These are phyloP conservation scores for Neonectria faginata DNA, from an alignment of 2,329 filamentous ascomycete genomes.

Conservation along the genomic window DNA sequence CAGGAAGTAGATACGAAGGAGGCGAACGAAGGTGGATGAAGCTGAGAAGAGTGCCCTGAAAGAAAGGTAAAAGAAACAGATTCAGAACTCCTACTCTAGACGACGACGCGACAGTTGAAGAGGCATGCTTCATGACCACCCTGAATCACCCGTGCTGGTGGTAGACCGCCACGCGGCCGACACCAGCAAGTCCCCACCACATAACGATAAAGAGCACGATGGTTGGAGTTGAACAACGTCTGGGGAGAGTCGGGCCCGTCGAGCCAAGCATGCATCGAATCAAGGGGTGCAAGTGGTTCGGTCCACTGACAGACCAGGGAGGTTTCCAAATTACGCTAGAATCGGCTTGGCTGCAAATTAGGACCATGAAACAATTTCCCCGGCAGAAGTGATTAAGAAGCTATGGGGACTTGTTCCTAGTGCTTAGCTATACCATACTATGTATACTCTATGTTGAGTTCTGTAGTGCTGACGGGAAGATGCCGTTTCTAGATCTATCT, in stretches of 20 bases:
- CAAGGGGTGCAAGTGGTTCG: constrained; percentile 12
- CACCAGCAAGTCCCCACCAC: constrained; percentile 18
- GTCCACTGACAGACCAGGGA: constrained; percentile 24
- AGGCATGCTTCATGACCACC: constrained; percentile 15
- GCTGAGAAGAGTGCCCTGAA: constrained; percentile 7
- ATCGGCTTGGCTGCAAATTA: constrained; percentile 6
- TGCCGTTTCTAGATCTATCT: no score
- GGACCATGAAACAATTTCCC: constrained; percentile 14
- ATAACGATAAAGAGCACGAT: constrained; percentile 11
- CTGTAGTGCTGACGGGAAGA: background rate
- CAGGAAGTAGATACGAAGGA: background rate
- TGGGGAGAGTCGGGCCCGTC: background rate
- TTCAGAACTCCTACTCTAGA: background rate
- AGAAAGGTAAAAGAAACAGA: constrained; percentile 19
- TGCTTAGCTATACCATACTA: no score
- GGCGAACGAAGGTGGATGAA: constrained; percentile 8
- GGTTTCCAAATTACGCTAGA: constrained; percentile 11
- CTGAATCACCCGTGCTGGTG: constrained; percentile 5
- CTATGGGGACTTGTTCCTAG: background rate
- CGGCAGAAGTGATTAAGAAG: constrained; percentile 2
- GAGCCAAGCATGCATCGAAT: background rate
- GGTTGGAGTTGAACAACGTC: constrained; percentile 4
- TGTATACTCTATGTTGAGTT: background rate
- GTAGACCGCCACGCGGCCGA: constrained; percentile 18
- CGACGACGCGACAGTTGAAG: constrained; percentile 12